Conservation (phyloP, 371 early-diverging fungal genomes). For the Mucor circinelloides region DNA sequence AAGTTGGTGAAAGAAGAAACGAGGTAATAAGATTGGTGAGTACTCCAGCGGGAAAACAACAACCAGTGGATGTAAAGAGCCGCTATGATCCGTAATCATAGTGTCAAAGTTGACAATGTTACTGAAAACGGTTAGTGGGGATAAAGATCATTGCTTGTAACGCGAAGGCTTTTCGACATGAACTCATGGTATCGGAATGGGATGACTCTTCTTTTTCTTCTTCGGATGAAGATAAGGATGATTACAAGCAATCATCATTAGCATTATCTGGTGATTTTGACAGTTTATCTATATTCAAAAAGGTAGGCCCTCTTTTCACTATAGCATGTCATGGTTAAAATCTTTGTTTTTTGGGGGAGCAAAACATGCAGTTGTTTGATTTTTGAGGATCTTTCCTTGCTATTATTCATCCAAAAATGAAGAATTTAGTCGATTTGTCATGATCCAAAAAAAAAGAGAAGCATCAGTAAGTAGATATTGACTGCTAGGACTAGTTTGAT, state of each 20-base stretch:
- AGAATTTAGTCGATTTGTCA: too few relatives aligned
- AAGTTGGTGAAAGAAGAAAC: constrained; percentile 15
- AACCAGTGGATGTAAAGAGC: constrained; percentile 33
- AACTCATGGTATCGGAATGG: constrained; percentile 48
- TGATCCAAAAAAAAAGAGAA: too few relatives aligned
- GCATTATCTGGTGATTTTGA: constrained; percentile 26
- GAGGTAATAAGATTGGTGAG: constrained; percentile 37
- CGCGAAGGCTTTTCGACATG: constrained; percentile 52
- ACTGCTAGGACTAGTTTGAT: too few relatives aligned
- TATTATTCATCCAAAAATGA: too few relatives aligned
- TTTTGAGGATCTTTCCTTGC: too few relatives aligned
- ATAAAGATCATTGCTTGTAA: constrained; percentile 58
- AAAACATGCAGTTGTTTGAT: too few relatives aligned
- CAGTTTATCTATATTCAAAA: constrained; percentile 51
- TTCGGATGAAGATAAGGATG: background rate
- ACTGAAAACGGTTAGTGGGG: constrained; percentile 53
- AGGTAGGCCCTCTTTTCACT: too few relatives aligned
- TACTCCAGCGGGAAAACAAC: constrained; percentile 23
- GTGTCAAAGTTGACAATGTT: constrained; percentile 55
- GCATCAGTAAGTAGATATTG: too few relatives aligned
- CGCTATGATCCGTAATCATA: constrained; percentile 28
- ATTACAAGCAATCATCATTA: background rate
- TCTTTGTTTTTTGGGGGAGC: too few relatives aligned
- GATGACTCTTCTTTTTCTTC: constrained; percentile 23
- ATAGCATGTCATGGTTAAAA: too few relatives aligned